These are phyloP conservation scores for Calonectria ilicicola DNA, from an alignment of 2,329 filamentous ascomycete species.

Conservation along the genomic window DNA sequence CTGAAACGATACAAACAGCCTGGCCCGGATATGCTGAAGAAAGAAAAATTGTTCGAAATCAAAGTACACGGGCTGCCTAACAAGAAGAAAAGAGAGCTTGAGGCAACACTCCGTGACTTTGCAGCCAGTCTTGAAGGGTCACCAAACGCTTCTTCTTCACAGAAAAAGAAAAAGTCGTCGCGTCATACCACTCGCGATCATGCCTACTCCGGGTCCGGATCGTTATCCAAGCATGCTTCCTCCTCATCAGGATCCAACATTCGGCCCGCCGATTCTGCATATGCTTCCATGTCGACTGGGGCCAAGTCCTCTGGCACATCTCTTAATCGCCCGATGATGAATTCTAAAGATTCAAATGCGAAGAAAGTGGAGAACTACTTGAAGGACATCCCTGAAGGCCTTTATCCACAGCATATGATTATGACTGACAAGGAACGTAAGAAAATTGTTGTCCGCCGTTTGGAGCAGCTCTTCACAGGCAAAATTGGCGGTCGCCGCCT, in stretches of 20 bases:
- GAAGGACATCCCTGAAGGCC: slow-evolving; percentile 76
- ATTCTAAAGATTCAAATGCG: slow-evolving; percentile 53
- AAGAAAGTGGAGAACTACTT: slow-evolving; percentile 78
- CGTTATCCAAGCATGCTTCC: slow-evolving; percentile 64
- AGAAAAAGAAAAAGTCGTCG: slow-evolving; percentile 54
- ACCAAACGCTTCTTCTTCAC: slow-evolving; percentile 54
- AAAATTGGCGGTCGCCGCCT: slow-evolving; percentile 63
- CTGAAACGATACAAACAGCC: slow-evolving; percentile 77
- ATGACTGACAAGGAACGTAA: slow-evolving; percentile 82
- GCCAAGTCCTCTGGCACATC: slow-evolving; percentile 58
- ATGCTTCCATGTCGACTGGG: slow-evolving; percentile 74
- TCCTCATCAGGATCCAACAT: slow-evolving; percentile 65
- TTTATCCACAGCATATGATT: slow-evolving; percentile 70
- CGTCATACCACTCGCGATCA: slow-evolving; percentile 52
- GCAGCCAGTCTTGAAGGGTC: slow-evolving; percentile 71
- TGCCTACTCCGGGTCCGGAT: slow-evolving; percentile 55
- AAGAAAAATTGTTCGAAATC: slow-evolving; percentile 86
- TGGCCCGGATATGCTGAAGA: slow-evolving; percentile 74
- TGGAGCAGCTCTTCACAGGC: slow-evolving; percentile 87
- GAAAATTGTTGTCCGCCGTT: slow-evolving; percentile 78
- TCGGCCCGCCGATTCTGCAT: slow-evolving; percentile 70
- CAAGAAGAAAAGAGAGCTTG: slow-evolving; percentile 81
- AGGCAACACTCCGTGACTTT: slow-evolving; percentile 79
- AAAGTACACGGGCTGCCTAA: slow-evolving; percentile 80
- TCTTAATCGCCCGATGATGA: slow-evolving; percentile 51